Base-by-base conservation (phyloP, 441 rosid genomes). In the Biscutella auriculata region DNA sequence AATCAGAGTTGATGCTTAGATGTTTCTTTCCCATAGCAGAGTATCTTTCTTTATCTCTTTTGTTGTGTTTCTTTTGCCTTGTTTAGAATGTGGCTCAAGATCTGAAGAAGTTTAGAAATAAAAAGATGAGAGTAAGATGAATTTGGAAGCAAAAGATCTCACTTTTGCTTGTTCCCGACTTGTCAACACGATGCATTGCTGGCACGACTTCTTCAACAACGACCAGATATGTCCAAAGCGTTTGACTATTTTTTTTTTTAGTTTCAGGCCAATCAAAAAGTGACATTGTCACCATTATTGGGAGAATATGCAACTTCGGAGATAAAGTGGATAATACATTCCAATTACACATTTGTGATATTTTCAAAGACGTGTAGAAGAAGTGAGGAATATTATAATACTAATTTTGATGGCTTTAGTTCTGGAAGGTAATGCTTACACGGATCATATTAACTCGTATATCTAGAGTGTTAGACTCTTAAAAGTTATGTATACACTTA, bases 161-260 rank as follows among this genome's bases (percentile, higher is more conserved):
- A n/a, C n/a, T n/a, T 46, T 23, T 46, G 26, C 33, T 39, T 45
- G 61, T 45, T 60, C 44, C 26, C 19, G 50, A 67, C 61, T 60
- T 60, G 66, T 67, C 71, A 60, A 67, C 71, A 60, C 72, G 62
- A 67, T 41, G 57, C 25, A n/a, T n/a, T n/a, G n/a, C n/a, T 44
- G 71, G 8, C 66, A 60, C 51, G 71, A 67, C 66, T 37, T 37
- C 51, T 37, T 60, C 62, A 60, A 60, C 23, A 21, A 37, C 2
- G 66, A 67, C 57, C 9, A 23, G 11, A 53, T 53, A 37, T 35
- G 71, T 60, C 62, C 40, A 12, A 67, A 26, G 15, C 40, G 34
- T 40, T 61, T 47, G 67, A 67, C 8, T 51, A 27, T 51, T 5
- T 13, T 1, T 5, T 51, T 65, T 23, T n/a, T n/a, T n/a, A n/a